Evolutionary conservation across 2,329 filamentous ascomycete species (phyloP).

Genomic region (Juglanconis oblonga): DNA sequence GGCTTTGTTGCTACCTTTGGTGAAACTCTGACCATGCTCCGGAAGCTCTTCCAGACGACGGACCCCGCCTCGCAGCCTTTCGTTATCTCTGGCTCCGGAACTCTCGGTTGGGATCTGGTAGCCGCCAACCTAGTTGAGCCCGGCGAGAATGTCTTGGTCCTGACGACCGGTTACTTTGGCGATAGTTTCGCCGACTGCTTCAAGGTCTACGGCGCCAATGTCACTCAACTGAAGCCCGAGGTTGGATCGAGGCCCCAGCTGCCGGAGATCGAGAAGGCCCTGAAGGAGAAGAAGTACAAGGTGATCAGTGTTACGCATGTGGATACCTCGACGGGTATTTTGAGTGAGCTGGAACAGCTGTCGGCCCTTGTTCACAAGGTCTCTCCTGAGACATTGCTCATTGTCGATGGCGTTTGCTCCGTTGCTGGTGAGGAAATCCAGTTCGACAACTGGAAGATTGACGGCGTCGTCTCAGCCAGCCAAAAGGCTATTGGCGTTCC

Average conservation of each 20-base stretch:
- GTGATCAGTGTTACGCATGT: conserved; percentile 92
- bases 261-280: conserved; percentile 80
- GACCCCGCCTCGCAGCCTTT: conserved; percentile 83
- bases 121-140: conserved; percentile 89
- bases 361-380: conserved; percentile 80
- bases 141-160: conserved; percentile 85
- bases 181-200: conserved; percentile 94
- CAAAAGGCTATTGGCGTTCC: conserved; percentile 98
- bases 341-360: conserved; percentile 84
- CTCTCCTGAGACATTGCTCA: conserved; percentile 84
- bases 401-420: conserved; percentile 96
- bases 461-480: conserved; percentile 88
- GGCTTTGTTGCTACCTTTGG: conserved; percentile 89
- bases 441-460: conserved; percentile 92
- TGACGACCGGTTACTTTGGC: conserved; percentile 96
- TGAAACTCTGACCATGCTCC: conserved; percentile 81
- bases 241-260: conserved; percentile 87
- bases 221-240: conserved; percentile 84
- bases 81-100: conserved; percentile 90
- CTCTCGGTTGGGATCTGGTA: conserved; percentile 93
- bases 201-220: conserved; percentile 83
- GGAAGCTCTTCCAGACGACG: conserved; percentile 91
- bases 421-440: conserved; percentile 94
- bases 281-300: conserved; percentile 92
- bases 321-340: conserved; percentile 92